Base-by-base conservation (phyloP, 768 basidiomycete genomes). In the Heimioporus sp. region DNA sequence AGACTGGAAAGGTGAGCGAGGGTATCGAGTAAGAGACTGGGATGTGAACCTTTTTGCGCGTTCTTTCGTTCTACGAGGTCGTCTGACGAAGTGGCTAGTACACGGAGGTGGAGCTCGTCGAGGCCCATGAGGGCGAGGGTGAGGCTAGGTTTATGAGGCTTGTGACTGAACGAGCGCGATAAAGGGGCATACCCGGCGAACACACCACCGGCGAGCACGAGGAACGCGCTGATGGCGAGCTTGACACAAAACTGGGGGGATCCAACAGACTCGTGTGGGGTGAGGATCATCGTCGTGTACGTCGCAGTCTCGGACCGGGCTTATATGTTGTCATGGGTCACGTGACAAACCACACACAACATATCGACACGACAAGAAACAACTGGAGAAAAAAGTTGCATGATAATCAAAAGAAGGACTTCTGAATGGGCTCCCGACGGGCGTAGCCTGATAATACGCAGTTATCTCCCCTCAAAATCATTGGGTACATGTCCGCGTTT, bases 91-190 rank as follows among this genome's bases (percentile, higher is more conserved):
- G 84, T 79, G 0, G 91, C 77, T 38, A 97, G 76, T 4, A 96
- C 94, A 16, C 92, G 83, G 5, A 97, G 79, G 60, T 96, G 91
- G 16, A 97, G 80, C 53, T 93, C 90, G 57, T 97, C 93, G 16
- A 95, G 78, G 2, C 94, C 94, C 94, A 96, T 96, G 24, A 97
- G 75, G 1, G 92, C 94, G 28, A 97, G 82, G 0, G 94, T 97
- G 48, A 97, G 72, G 3, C 92, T 93, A 58, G 15, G 32, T 15
- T 10, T 11, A 21, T 64, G 11, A 40, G 49, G 4, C 39, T 2
- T 20, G 4, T 17, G 19, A 15, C 5, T 16, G 1, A 6, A 15
- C 5, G 30, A 39, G 35, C n/a, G n/a, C 15, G 43, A 10, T 28
- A 11, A 4, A 28, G 19, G 10, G n/a, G 71, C 82, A 46, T 52